Conservation (phyloP, 257 asterid genomes). For the Solanum clarkiae region DNA sequence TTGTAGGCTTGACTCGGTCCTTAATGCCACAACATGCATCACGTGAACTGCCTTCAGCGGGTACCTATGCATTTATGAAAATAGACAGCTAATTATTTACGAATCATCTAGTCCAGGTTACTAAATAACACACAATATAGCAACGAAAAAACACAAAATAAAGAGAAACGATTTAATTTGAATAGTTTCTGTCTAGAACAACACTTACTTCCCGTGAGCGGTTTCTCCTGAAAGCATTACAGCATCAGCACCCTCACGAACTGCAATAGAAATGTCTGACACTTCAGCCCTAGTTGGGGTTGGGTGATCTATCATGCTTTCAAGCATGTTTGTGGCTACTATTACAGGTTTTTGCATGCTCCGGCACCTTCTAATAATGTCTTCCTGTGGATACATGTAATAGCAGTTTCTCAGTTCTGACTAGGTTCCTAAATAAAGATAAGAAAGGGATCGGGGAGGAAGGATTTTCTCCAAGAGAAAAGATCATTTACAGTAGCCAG, state of each 20-base stretch:
- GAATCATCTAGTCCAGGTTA: background rate
- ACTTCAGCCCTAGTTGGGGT: conserved; percentile 99
- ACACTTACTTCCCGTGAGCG: conserved; percentile 90
- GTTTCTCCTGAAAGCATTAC: conserved; percentile 99
- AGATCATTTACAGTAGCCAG: background rate
- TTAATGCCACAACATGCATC: conserved; percentile 89
- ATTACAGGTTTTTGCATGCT: conserved; percentile 87
- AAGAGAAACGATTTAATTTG: background rate
- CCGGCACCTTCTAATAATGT: conserved; percentile 82
- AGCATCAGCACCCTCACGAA: conserved; percentile 94
- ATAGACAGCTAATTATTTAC: background rate
- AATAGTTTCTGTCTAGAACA: background rate
- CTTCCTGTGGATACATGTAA: conserved; percentile 37
- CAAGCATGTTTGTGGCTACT: conserved; percentile 96
- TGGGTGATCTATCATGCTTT: conserved; percentile 96
- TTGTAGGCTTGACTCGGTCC: conserved; percentile 64
- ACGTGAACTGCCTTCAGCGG: conserved; percentile 94
- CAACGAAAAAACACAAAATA: background rate
- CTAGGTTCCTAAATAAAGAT: background rate
- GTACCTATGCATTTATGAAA: conserved; percentile 25
- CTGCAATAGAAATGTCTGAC: conserved; percentile 96
- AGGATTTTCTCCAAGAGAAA: background rate
- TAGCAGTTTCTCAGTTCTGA: background rate
- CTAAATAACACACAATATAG: background rate
- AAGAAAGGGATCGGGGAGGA: background rate